These are phyloP conservation scores for Hericium coralloides DNA, from an alignment of 768 basidiomycete species.

Conservation along the genomic window DNA sequence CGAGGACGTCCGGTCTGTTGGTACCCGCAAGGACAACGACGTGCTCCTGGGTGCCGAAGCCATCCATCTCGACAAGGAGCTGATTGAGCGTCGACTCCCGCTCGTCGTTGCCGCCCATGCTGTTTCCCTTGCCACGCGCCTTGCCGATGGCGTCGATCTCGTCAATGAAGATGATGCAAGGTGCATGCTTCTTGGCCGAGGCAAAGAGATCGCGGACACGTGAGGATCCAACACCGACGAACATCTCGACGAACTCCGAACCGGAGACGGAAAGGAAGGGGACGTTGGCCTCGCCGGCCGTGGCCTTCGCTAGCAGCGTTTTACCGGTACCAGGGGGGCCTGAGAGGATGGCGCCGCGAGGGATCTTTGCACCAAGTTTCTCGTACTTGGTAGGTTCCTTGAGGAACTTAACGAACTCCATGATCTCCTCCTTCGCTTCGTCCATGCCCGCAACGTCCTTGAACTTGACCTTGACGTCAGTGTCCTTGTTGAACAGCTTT, in stretches of 20 bases:
- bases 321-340: slow-evolving; percentile 98
- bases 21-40: slow-evolving; percentile 96
- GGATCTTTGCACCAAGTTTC: slow-evolving; percentile 95
- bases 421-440: slow-evolving; percentile 99
- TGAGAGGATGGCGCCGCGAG: slow-evolving; percentile 88
- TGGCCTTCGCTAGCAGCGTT: slow-evolving; percentile 95
- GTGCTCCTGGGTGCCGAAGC: slow-evolving; percentile 95
- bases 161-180: slow-evolving; percentile 98
- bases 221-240: slow-evolving; percentile 97
- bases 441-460: slow-evolving; percentile 99
- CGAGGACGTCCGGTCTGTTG: slow-evolving; percentile 94
- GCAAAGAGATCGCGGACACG: slow-evolving; percentile 97
- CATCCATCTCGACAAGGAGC: slow-evolving; percentile 98
- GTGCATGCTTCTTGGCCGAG: slow-evolving; percentile 94
- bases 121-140: slow-evolving; percentile 68
- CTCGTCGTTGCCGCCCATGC: slow-evolving; percentile 92
- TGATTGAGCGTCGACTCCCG: slow-evolving; percentile 97
- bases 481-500: slow-evolving; percentile 94
- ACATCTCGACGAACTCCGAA: slow-evolving; percentile 99
- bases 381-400: slow-evolving; percentile 94
- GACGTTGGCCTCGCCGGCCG: slow-evolving; percentile 94
- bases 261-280: slow-evolving; percentile 98
- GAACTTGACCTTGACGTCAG: slow-evolving; percentile 88
- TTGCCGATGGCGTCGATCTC: slow-evolving; percentile 99
- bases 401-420: slow-evolving; percentile 99